Percentiles rank a stretch among this genome's conserved stretches.
phyloP scores from a whole-genome alignment of 108 stramenopile species.

The Fistulifera solaris region DNA sequence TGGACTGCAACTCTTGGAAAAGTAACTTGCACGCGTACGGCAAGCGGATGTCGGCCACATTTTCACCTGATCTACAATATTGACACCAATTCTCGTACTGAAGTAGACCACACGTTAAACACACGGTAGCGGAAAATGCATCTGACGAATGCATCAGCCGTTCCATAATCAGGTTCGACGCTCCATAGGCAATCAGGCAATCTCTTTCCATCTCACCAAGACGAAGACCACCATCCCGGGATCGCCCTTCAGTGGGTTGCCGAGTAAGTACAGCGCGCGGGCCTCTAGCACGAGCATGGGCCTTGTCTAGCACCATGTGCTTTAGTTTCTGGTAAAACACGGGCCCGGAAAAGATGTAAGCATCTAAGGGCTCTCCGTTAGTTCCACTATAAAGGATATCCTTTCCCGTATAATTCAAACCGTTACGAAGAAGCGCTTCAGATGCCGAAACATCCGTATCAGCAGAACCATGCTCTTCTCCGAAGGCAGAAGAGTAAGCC shows the following conservation, averaged over 20 bases:
- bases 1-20: slow-evolving; percentile 96
- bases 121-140: slow-evolving; percentile 96
- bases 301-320: slow-evolving; percentile 99
- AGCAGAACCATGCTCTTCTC: slow-evolving; percentile 92
- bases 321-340: slow-evolving; percentile 99
- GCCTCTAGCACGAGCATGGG: slow-evolving; percentile 96
- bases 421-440: slow-evolving; percentile 85
- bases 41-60: slow-evolving; percentile 85
- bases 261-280: slow-evolving; percentile 96
- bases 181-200: slow-evolving; percentile 99
- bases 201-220: slow-evolving; percentile 98
- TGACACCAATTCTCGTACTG: slow-evolving; percentile 97
- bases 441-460: slow-evolving; percentile 80
- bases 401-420: slow-evolving; percentile 96
- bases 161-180: slow-evolving; percentile 98
- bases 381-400: slow-evolving; percentile 93
- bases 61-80: slow-evolving; percentile 88
- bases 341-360: slow-evolving; percentile 96
- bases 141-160: slow-evolving; percentile 98
- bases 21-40: slow-evolving; percentile 99
- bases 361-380: slow-evolving; percentile 89
- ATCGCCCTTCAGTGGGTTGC: slow-evolving; percentile 99
- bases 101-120: slow-evolving; percentile 88
- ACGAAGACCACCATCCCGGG: slow-evolving; percentile 97
- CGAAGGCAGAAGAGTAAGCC: slow-evolving; percentile 96